Percentiles rank a stretch among this genome's conserved stretches.
Conservation (phyloP, 768 basidiomycete genomes). For the Rhizopogon salebrosus region DNA sequence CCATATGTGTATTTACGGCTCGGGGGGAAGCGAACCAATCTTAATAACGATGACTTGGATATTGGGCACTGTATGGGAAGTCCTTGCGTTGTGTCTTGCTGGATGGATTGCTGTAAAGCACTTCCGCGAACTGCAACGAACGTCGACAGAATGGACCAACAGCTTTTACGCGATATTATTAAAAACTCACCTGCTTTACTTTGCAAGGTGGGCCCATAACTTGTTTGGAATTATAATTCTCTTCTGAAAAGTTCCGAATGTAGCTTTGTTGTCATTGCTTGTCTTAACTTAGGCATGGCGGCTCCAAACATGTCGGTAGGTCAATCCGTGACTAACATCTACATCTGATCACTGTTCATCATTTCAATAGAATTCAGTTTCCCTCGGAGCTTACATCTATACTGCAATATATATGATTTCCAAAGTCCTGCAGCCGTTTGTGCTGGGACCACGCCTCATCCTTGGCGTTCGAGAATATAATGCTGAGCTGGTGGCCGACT, state of each 20-base stretch:
- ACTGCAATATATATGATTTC: too few species aligned
- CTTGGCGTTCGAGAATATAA: too few species aligned
- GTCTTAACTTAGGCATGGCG: background rate
- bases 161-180: background rate
- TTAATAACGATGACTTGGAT: background rate
- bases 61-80: background rate
- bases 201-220: background rate
- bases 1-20: background rate
- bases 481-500: too few species aligned
- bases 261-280: background rate
- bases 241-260: background rate
- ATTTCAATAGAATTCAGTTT: too few species aligned
- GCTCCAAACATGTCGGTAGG: background rate
- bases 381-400: too few species aligned
- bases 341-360: too few species aligned
- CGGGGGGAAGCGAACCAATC: background rate
- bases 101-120: background rate
- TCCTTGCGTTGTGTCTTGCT: background rate
- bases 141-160: background rate
- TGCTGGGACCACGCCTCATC: too few species aligned
- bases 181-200: background rate
- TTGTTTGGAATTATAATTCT: background rate
- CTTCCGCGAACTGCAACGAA: background rate
- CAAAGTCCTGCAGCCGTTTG: too few species aligned
- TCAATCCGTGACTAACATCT: background rate